A percentile compares a stretch with the other conserved stretches of the same genome.
Conservation (phyloP, 2,329 filamentous ascomycete genomes). For the Aspergillus tubingensis region DNA sequence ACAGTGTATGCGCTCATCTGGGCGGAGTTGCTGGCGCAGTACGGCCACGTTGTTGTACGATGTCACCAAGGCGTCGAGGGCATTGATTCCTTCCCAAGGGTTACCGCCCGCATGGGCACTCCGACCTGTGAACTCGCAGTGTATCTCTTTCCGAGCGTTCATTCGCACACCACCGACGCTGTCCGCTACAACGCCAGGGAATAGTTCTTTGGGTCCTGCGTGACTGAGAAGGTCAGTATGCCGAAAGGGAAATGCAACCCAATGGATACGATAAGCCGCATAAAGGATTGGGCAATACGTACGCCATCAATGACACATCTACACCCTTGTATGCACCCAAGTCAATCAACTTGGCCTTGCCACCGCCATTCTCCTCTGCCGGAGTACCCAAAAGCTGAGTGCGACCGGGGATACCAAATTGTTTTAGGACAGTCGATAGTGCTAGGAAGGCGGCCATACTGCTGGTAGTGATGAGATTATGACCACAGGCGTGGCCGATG, state of each 20-base stretch:
- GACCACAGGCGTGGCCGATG: conserved; percentile 46
- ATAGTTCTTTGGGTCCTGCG: conserved; percentile 29
- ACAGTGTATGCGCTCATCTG: conserved; percentile 56
- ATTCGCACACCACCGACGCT: conserved; percentile 32
- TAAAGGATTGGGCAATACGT: conserved; percentile 16
- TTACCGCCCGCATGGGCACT: conserved; percentile 59
- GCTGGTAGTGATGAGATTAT: conserved; percentile 42
- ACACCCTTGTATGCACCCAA: conserved; percentile 46
- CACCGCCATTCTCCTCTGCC: conserved; percentile 42
- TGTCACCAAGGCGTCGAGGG: conserved; percentile 58
- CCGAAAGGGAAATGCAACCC: no score
- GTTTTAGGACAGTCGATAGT: conserved; percentile 48
- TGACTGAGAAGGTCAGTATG: conserved; percentile 23
- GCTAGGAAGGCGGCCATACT: conserved; percentile 47
- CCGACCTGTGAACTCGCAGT: conserved; percentile 50
- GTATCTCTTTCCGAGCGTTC: conserved; percentile 39
- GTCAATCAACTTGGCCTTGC: conserved; percentile 46
- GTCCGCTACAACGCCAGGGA: conserved; percentile 20
- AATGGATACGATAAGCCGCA: no score
- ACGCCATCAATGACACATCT: conserved; percentile 49
- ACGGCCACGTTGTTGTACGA: conserved; percentile 51
- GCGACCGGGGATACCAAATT: conserved; percentile 42
- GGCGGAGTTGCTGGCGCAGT: conserved; percentile 59
- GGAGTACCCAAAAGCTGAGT: conserved; percentile 42
- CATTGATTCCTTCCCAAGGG: conserved; percentile 63